phyloP scores from a whole-genome alignment of 1,284 basidiomycete species.

The Ceratobasidium sp. region DNA sequence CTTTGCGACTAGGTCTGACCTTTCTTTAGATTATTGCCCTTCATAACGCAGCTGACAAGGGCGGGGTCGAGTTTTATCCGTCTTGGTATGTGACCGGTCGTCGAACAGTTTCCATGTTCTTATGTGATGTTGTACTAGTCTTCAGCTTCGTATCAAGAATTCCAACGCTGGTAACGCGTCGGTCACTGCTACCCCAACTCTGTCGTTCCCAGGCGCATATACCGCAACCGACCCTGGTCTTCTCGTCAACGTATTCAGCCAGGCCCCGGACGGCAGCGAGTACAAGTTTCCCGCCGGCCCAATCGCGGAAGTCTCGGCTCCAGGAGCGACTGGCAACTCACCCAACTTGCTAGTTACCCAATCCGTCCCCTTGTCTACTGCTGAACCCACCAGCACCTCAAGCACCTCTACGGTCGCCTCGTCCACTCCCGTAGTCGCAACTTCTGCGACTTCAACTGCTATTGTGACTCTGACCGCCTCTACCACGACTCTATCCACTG shows the following conservation, averaged over 20 bases:
- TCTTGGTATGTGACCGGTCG: constrained; percentile 66
- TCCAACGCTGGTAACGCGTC: constrained; percentile 28
- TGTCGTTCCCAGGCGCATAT: constrained; percentile 43
- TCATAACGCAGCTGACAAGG: constrained; percentile 58
- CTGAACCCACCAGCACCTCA: background rate
- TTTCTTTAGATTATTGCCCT: constrained; percentile 66
- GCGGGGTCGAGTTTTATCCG: constrained; percentile 75
- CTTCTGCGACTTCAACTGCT: background rate
- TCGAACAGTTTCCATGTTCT: too few relatives aligned
- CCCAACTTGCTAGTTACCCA: background rate
- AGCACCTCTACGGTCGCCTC: constrained; percentile 3
- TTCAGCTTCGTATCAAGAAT: constrained; percentile 24
- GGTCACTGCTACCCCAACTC: constrained; percentile 9
- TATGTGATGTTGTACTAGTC: background rate
- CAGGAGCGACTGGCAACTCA: constrained; percentile 18
- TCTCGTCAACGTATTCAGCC: constrained; percentile 26
- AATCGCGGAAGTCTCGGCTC: constrained; percentile 7
- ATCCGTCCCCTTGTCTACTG: background rate
- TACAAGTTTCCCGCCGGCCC: constrained; percentile 25
- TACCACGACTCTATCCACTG: background rate
- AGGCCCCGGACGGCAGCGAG: constrained; percentile 12
- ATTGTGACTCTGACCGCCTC: background rate
- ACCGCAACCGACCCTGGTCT: constrained; percentile 41
- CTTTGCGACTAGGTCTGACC: background rate
- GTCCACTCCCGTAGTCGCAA: background rate